phyloP scores from a whole-genome alignment of 805 yeast genomes.

The Myxozyma neglecta region DNA sequence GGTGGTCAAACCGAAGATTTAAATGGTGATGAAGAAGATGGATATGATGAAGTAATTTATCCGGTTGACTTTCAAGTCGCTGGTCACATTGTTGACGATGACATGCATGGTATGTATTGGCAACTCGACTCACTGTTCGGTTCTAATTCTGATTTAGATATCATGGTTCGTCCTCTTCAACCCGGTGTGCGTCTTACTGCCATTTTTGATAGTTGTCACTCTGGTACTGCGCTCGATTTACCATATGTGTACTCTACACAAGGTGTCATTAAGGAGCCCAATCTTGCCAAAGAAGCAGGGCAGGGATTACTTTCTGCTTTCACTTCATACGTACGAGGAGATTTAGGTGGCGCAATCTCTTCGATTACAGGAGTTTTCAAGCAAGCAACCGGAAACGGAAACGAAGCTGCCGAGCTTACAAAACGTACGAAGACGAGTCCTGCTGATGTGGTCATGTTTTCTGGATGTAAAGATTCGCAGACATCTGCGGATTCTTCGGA shows the following conservation, averaged over 20 bases:
- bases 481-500: slow-evolving; percentile 81
- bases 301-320: slow-evolving; percentile 61
- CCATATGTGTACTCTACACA: slow-evolving; percentile 81
- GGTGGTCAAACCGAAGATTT: slow-evolving; percentile 73
- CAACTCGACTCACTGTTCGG: background rate
- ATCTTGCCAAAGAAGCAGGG: slow-evolving; percentile 72
- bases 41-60: slow-evolving; percentile 68
- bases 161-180: slow-evolving; percentile 66
- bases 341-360: slow-evolving; percentile 49
- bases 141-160: slow-evolving; percentile 33
- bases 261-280: slow-evolving; percentile 81
- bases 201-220: slow-evolving; percentile 81
- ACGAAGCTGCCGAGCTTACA: slow-evolving; percentile 44
- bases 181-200: slow-evolving; percentile 78
- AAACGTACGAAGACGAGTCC: slow-evolving; percentile 63
- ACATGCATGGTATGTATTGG: slow-evolving; percentile 51
- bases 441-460: slow-evolving; percentile 72
- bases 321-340: slow-evolving; percentile 60
- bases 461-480: slow-evolving; percentile 83
- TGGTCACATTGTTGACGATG: slow-evolving; percentile 74
- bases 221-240: slow-evolving; percentile 77
- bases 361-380: slow-evolving; percentile 44
- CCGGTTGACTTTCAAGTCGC: slow-evolving; percentile 68
- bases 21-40: slow-evolving; percentile 75
- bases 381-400: slow-evolving; percentile 33